A percentile compares a stretch with the other conserved stretches of the same genome.
These are phyloP conservation scores for Clonostachys byssicola DNA, from an alignment of 2,329 filamentous ascomycete genomes.

Conservation along the genomic window DNA sequence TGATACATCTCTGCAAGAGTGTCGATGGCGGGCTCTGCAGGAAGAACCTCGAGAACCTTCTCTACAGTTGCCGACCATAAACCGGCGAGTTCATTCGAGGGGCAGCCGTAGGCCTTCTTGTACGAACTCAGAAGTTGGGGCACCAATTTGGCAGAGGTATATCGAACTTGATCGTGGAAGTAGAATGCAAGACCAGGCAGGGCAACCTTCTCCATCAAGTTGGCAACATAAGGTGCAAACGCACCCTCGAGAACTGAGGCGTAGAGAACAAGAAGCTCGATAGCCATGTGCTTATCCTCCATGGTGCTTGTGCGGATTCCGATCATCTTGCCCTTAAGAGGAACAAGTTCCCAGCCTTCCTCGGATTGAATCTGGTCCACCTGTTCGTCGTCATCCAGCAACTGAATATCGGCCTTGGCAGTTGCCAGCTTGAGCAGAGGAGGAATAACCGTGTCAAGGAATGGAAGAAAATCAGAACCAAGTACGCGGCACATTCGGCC, in stretches of 20 bases:
- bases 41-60: constrained; percentile 89
- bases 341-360: constrained; percentile 96
- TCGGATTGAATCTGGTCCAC: constrained; percentile 90
- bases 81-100: constrained; percentile 73
- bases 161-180: constrained; percentile 96
- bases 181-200: constrained; percentile 94
- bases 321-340: constrained; percentile 95
- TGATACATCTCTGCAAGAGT: constrained; percentile 99
- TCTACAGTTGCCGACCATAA: constrained; percentile 84
- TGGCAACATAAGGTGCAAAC: constrained; percentile 86
- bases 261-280: constrained; percentile 95
- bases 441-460: constrained; percentile 89
- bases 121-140: constrained; percentile 90
- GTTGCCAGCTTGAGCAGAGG: constrained; percentile 86
- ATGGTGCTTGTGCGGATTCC: constrained; percentile 95
- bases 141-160: constrained; percentile 90
- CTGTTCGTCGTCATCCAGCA: constrained; percentile 92
- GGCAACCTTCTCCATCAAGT: constrained; percentile 96
- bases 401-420: constrained; percentile 94
- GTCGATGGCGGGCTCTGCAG: constrained; percentile 91
- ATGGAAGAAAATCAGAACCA: constrained; percentile 85
- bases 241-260: constrained; percentile 90
- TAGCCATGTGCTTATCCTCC: constrained; percentile 99
- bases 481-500: constrained; percentile 97
- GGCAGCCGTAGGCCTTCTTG: constrained; percentile 83